Evolutionary conservation across 2,329 filamentous ascomycete genomes (phyloP), one percentile per base, ranked within the genome.

Genomic region (Phaeophleospora eucalypticola): DNA sequence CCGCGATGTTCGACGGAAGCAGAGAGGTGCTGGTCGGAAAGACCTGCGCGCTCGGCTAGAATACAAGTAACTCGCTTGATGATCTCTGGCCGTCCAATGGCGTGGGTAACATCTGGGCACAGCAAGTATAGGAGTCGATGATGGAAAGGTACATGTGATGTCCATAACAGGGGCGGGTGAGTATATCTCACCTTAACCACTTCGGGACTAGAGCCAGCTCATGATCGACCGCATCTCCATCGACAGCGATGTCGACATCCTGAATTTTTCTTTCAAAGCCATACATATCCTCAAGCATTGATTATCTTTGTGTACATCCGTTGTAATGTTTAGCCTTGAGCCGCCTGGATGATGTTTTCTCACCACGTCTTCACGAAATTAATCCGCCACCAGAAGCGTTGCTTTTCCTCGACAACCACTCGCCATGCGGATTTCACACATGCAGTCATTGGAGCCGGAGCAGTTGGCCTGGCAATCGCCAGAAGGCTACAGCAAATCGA

Each of bases 401-500:
- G 41, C 40, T 78, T 79, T 59, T 76, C 74, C 6, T 71, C 64
- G 24, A 67, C 69, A 14, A 51, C 58, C 44, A 43, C 53, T n/a
- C 55, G 53, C 40, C 43, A 69, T 46, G 76, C 77, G 14, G 81
- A 84, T 64, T 83, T 83, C 62, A 83, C 81, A 7, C 81, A 84
- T 67, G 80, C 79, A 27, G 77, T 86, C 4, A 78, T 88, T 49
- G 84, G 84, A 10, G 84, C 75, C 21, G 84, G 84, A 2, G 83
- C 87, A 0, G 84, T 95, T 29, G 90, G 90, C 9, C 79, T 95
- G 2, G 86, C 90, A 7, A 79, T 89, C 45, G 87, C 89, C 4
- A 79, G 86, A 3, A 77, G 83, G 53, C 77, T 95, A 18, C 82
- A 89, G 44, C 68, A 70, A 48, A 72, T 76, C 49, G 73, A 81